A percentile compares a stretch with the other conserved stretches of the same genome.
These are phyloP conservation scores for Ascochyta rabiei DNA, from an alignment of 2,329 filamentous ascomycete genomes.

Conservation along the genomic window DNA sequence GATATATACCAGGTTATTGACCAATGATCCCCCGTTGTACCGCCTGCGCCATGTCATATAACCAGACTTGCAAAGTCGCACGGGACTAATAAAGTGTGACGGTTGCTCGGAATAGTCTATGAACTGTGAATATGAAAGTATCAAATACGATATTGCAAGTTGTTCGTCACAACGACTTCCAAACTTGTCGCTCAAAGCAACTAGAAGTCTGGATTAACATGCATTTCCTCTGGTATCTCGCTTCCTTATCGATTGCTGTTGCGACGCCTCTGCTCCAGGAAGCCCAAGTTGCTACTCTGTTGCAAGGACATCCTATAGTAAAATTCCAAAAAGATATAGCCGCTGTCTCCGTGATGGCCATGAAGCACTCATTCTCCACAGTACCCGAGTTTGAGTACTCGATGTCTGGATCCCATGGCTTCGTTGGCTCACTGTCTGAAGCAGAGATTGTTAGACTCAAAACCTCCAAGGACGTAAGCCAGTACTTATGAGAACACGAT, in stretches of 20 bases:
- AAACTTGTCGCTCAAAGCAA: not conserved
- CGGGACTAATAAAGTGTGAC: no score
- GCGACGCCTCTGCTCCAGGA: slow-evolving; percentile 48
- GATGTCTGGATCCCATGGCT: slow-evolving; percentile 46
- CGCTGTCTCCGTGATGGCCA: slow-evolving; percentile 23
- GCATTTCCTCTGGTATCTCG: slow-evolving; percentile 40
- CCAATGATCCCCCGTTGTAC: no score
- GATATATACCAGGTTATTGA: no score
- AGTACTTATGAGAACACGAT: not conserved
- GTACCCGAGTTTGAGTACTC: slow-evolving; percentile 40
- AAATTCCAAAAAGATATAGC: slow-evolving; percentile 48
- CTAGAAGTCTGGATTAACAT: slow-evolving; percentile 25
- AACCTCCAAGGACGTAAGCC: slow-evolving; percentile 30
- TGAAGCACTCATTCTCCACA: slow-evolving; percentile 26
- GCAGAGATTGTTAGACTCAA: slow-evolving; percentile 35
- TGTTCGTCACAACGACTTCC: no score
- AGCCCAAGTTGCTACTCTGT: slow-evolving; percentile 28
- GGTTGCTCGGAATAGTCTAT: no score
- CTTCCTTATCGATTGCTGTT: slow-evolving; percentile 43
- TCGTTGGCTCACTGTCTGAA: slow-evolving; percentile 40
- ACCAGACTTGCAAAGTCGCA: no score
- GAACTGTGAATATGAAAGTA: no score
- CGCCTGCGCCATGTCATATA: no score
- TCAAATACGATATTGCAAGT: no score
- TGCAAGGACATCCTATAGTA: slow-evolving; percentile 53